Evolutionary conservation across 345 rosid species (phyloP).

Genomic region (Sonneratia alba): DNA sequence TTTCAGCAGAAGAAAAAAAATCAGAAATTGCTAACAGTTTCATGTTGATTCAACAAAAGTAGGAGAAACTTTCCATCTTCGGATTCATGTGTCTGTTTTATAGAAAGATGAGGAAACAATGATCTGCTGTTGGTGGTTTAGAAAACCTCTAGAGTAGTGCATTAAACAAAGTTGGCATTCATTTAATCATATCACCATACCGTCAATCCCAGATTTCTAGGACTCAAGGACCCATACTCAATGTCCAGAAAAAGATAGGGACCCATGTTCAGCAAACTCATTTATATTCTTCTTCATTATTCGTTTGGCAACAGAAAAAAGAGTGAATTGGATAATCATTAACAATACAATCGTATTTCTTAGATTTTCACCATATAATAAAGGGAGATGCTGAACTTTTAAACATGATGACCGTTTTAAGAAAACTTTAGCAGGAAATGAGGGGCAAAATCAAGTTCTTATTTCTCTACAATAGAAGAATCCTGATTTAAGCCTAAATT

Average conservation of each 20-base stretch:
- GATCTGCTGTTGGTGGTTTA: not conserved
- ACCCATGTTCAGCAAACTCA: not conserved
- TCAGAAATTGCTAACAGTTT: too few relatives aligned
- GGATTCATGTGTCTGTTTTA: too few relatives aligned
- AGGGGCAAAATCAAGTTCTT: not conserved
- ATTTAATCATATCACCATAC: not conserved
- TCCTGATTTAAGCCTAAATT: not conserved
- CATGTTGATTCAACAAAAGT: too few relatives aligned
- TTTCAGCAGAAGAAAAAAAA: too few relatives aligned
- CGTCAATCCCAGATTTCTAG: not conserved
- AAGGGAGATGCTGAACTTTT: not conserved
- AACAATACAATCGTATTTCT: not conserved
- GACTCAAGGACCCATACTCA: not conserved
- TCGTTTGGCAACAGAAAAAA: not conserved
- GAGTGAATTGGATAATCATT: not conserved
- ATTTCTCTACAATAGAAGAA: not conserved
- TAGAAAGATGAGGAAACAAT: not conserved
- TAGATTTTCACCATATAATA: not conserved
- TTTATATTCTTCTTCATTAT: not conserved
- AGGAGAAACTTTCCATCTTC: too few relatives aligned
- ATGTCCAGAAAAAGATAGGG: not conserved
- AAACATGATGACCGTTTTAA: not conserved
- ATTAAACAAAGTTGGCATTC: not conserved
- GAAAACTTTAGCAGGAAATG: not conserved
- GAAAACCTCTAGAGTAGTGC: not conserved